These are phyloP conservation scores for Fusarium albidum DNA, from an alignment of 2,329 filamentous ascomycete genomes.

Conservation along the genomic window DNA sequence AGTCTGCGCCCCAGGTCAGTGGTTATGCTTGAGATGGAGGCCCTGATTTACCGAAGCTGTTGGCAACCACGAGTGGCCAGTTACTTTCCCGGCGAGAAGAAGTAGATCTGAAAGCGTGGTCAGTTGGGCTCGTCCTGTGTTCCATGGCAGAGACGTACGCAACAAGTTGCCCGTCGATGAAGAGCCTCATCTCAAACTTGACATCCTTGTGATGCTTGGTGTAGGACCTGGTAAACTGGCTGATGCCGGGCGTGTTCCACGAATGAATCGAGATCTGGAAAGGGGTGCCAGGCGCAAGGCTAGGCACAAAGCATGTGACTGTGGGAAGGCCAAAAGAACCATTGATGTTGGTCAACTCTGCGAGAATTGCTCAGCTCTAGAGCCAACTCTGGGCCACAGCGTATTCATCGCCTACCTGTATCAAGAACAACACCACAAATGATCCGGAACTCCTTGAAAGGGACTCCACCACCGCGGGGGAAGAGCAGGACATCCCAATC, in stretches of 20 bases:
- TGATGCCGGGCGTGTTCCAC: slow-evolving; percentile 71
- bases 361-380: slow-evolving; percentile 5
- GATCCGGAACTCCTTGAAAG: slow-evolving; percentile 84
- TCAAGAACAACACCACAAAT: slow-evolving; percentile 74
- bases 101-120: slow-evolving; percentile 55
- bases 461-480: slow-evolving; percentile 69
- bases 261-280: slow-evolving; percentile 81
- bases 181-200: slow-evolving; percentile 71
- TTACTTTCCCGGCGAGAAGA: slow-evolving; percentile 59
- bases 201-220: slow-evolving; percentile 64
- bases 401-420: slow-evolving; percentile 45
- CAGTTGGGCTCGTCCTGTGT: background rate
- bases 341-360: slow-evolving; percentile 62
- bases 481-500: slow-evolving; percentile 90
- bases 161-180: slow-evolving; percentile 71
- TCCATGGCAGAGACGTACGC: slow-evolving; percentile 55
- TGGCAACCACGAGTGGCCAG: slow-evolving; percentile 60
- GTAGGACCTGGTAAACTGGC: slow-evolving; percentile 63
- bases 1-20: slow-evolving; percentile 45
- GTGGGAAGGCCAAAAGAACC: slow-evolving; percentile 65
- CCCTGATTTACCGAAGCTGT: slow-evolving; percentile 48
- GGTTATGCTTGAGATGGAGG: background rate
- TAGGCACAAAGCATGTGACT: slow-evolving; percentile 76
- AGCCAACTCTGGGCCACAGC: too few relatives aligned
- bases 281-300: slow-evolving; percentile 61